phyloP scores from a whole-genome alignment of 805 yeast genomes.

The Saturnispora silvae region DNA sequence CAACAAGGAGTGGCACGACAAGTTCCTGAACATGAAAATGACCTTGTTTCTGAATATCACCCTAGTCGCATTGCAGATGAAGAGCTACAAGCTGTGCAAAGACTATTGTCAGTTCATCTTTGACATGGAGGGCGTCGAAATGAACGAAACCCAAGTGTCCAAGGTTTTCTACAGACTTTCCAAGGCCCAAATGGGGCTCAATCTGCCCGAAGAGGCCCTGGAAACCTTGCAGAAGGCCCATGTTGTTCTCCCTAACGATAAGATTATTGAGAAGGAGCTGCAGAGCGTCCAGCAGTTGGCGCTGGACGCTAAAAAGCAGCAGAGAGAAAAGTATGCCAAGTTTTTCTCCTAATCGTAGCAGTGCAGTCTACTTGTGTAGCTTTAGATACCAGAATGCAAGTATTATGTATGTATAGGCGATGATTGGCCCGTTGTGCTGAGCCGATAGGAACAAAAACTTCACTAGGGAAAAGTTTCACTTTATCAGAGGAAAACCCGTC shows the following conservation, averaged over 20 bases:
- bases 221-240: slow-evolving; percentile 35
- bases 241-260: slow-evolving; percentile 36
- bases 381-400: too few relatives aligned
- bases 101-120: slow-evolving; percentile 47
- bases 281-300: slow-evolving; percentile 30
- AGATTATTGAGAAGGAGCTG: slow-evolving; percentile 35
- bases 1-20: slow-evolving; percentile 39
- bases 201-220: slow-evolving; percentile 40
- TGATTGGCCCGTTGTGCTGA: too few relatives aligned
- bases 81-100: slow-evolving; percentile 37
- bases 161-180: slow-evolving; percentile 24
- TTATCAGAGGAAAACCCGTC: too few relatives aligned
- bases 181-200: slow-evolving; percentile 28
- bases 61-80: slow-evolving; percentile 39
- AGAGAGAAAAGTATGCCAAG: slow-evolving; percentile 48
- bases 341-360: slow-evolving; percentile 35
- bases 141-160: slow-evolving; percentile 18
- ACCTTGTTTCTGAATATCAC: slow-evolving; percentile 49
- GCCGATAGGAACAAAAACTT: too few relatives aligned
- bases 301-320: slow-evolving; percentile 35
- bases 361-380: too few relatives aligned
- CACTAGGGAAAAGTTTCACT: too few relatives aligned
- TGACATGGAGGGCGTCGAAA: slow-evolving; percentile 32
- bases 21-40: slow-evolving; percentile 42
- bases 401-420: neutral